Conservation (phyloP, 2,329 filamentous ascomycete species). For the Dendryphion nanum region DNA sequence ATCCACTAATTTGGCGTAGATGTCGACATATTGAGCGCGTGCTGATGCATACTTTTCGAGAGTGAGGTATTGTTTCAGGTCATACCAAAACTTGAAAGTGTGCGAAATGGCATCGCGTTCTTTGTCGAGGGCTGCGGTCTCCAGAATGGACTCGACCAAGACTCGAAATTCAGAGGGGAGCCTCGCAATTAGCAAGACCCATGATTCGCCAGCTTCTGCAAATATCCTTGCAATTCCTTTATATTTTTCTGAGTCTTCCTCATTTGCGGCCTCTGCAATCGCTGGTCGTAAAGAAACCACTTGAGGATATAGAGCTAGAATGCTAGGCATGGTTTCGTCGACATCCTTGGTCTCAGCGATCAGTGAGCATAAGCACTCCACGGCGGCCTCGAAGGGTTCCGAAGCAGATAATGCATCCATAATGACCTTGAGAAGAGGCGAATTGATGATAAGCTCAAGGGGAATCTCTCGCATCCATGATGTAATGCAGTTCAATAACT, state of each 20-base stretch:
- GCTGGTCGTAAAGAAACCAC: constrained; percentile 74
- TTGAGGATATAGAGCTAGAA: constrained; percentile 78
- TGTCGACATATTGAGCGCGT: constrained; percentile 70
- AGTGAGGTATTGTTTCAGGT: constrained; percentile 93
- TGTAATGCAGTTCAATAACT: constrained; percentile 90
- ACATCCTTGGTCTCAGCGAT: constrained; percentile 91
- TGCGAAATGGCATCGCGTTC: constrained; percentile 89
- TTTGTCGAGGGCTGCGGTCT: constrained; percentile 82
- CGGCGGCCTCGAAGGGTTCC: constrained; percentile 77
- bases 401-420: constrained; percentile 75
- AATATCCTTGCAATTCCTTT: constrained; percentile 89
- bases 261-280: constrained; percentile 70
- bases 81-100: constrained; percentile 98
- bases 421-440: constrained; percentile 77
- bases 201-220: constrained; percentile 88
- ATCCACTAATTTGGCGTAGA: constrained; percentile 88
- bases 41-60: constrained; percentile 86
- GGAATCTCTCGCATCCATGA: constrained; percentile 96
- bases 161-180: constrained; percentile 77
- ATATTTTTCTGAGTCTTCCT: constrained; percentile 82
- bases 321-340: constrained; percentile 80
- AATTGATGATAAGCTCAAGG: constrained; percentile 76
- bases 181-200: constrained; percentile 88
- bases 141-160: constrained; percentile 86
- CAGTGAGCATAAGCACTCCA: constrained; percentile 89